Percentiles rank a stretch among this genome's conserved stretches.
phyloP scores from a whole-genome alignment of 768 basidiomycete species.

The Rubroboletus pulcherrimus region DNA sequence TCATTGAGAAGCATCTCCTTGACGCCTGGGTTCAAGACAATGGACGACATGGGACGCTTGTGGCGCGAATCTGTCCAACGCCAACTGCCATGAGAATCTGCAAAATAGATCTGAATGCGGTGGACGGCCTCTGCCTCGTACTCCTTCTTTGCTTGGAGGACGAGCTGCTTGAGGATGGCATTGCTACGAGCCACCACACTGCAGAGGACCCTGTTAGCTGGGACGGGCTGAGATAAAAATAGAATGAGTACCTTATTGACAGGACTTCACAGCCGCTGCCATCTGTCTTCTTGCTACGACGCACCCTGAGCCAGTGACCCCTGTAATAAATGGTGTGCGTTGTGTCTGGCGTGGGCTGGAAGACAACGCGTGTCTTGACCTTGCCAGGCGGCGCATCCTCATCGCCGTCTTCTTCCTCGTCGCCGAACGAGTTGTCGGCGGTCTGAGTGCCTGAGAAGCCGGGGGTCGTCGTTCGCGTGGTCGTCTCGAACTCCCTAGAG shows the following conservation, averaged over 20 bases:
- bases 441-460: slow-evolving; percentile 46
- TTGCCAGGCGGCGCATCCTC: slow-evolving; percentile 52
- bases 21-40: slow-evolving; percentile 83
- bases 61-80: slow-evolving; percentile 83
- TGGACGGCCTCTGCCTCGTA: slow-evolving; percentile 86
- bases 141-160: slow-evolving; percentile 84
- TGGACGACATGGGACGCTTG: slow-evolving; percentile 84
- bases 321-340: slow-evolving; percentile 87
- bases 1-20: slow-evolving; percentile 87
- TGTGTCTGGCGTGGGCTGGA: slow-evolving; percentile 84
- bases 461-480: slow-evolving; percentile 67
- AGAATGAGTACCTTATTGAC: slow-evolving; percentile 58
- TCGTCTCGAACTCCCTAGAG: slow-evolving; percentile 85
- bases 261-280: slow-evolving; percentile 68
- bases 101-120: slow-evolving; percentile 86
- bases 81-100: slow-evolving; percentile 86
- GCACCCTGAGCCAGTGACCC: slow-evolving; percentile 79
- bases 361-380: slow-evolving; percentile 76
- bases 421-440: slow-evolving; percentile 54
- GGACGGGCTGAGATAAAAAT: slow-evolving; percentile 12
- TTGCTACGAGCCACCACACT: slow-evolving; percentile 84
- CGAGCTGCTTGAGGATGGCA: slow-evolving; percentile 81
- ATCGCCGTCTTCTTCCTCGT: slow-evolving; percentile 43
- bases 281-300: slow-evolving; percentile 65
- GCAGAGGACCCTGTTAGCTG: slow-evolving; percentile 14